Evolutionary conservation across 2,329 filamentous ascomycete genomes (phyloP).

Genomic region (Fusarium humuli): DNA sequence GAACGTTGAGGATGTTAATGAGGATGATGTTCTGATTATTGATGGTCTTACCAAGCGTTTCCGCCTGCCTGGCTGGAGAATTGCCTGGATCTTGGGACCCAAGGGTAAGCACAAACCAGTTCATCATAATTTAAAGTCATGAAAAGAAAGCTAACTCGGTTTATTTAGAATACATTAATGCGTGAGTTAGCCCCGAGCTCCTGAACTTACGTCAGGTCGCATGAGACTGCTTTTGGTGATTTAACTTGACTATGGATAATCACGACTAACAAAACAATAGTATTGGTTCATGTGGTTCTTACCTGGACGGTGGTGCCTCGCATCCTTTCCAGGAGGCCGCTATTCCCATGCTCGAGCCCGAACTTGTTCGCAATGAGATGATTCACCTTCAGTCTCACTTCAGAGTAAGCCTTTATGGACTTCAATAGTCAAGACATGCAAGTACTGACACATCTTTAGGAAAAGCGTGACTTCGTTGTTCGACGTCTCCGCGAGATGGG

Average conservation of each 20-base stretch:
- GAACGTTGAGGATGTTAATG: slow-evolving; percentile 89
- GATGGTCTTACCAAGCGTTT: slow-evolving; percentile 97
- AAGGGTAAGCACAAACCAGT: slow-evolving; percentile 63
- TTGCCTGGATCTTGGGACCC: slow-evolving; percentile 94
- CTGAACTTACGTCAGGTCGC: background rate
- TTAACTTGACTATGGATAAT: background rate
- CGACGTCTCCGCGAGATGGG: slow-evolving; percentile 84
- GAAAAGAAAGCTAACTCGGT: slow-evolving; percentile 20
- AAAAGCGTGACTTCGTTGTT: slow-evolving; percentile 93
- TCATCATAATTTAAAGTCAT: background rate
- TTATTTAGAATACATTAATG: slow-evolving; percentile 82
- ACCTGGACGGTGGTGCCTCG: slow-evolving; percentile 93
- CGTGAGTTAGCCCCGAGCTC: slow-evolving; percentile 57
- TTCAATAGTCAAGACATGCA: background rate
- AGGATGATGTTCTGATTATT: slow-evolving; percentile 92
- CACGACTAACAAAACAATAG: slow-evolving; percentile 49
- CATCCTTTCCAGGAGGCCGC: slow-evolving; percentile 96
- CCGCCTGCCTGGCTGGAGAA: slow-evolving; percentile 94
- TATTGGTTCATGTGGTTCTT: slow-evolving; percentile 90
- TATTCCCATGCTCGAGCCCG: slow-evolving; percentile 90
- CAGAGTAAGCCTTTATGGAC: slow-evolving; percentile 59
- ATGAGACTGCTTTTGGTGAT: background rate
- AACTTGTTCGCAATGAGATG: slow-evolving; percentile 86
- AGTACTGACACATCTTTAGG: slow-evolving; percentile 54
- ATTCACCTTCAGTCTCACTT: slow-evolving; percentile 89